Percentiles rank a stretch among this genome's conserved stretches.
Conservation (phyloP, 1,284 basidiomycete genomes). For the Ceratobasidium sp. region DNA sequence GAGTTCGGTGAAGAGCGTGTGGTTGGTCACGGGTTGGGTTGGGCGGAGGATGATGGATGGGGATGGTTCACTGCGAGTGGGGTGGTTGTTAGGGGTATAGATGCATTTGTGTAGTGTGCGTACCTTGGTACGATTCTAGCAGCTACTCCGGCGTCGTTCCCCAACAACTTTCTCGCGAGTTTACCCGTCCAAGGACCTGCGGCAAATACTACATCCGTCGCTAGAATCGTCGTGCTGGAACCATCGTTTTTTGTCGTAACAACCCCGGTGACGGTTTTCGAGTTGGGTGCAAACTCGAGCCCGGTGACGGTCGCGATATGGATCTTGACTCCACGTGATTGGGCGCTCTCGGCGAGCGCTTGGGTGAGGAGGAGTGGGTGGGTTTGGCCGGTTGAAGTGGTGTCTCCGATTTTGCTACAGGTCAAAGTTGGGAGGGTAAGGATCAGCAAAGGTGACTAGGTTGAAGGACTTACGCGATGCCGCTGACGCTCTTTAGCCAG, state of each 20-base stretch:
- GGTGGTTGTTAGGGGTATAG: slow-evolving; percentile 45
- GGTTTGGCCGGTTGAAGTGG: slow-evolving; percentile 73
- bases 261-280: slow-evolving; percentile 50
- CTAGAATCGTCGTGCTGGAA: slow-evolving; percentile 50
- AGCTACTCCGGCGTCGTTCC: slow-evolving; percentile 56
- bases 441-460: not conserved
- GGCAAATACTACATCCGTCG: slow-evolving; percentile 67
- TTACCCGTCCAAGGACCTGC: slow-evolving; percentile 87
- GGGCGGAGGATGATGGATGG: slow-evolving; percentile 44
- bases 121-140: slow-evolving; percentile 57
- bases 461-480: slow-evolving; percentile 34
- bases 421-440: not conserved
- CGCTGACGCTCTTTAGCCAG: slow-evolving; percentile 44
- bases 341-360: slow-evolving; percentile 73
- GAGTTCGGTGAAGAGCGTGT: slow-evolving; percentile 61
- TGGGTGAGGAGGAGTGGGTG: slow-evolving; percentile 81
- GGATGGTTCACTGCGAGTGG: slow-evolving; percentile 46
- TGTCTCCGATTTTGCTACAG: slow-evolving; percentile 52
- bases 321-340: slow-evolving; percentile 58
- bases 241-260: slow-evolving; percentile 49
- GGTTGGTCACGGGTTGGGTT: slow-evolving; percentile 48
- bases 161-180: slow-evolving; percentile 60
- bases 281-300: slow-evolving; percentile 46
- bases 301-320: slow-evolving; percentile 51
- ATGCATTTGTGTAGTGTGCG: slow-evolving; percentile 41